These are phyloP conservation scores for Mallotus nudiflorus DNA, from an alignment of 345 rosid genomes.

Conservation along the genomic window DNA sequence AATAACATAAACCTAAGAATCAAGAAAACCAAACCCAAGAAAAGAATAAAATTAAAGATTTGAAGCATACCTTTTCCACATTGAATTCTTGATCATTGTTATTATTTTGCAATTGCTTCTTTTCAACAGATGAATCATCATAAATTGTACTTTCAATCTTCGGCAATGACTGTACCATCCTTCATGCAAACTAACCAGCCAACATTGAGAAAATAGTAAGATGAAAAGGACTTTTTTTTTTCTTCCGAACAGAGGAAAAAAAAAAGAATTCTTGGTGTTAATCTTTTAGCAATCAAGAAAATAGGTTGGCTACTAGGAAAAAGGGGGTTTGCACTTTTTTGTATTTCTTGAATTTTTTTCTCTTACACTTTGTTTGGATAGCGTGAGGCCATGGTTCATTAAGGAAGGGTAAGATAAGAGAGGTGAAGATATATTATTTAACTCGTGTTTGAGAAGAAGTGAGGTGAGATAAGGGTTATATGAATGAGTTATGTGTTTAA, in stretches of 20 bases:
- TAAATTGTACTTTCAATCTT: slow-evolving; percentile 31
- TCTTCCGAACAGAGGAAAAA: neutral
- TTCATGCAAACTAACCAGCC: slow-evolving; percentile 59
- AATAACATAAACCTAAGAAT: slow-evolving; percentile 7
- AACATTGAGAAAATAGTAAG: slow-evolving; percentile 24
- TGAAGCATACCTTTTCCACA: slow-evolving; percentile 50
- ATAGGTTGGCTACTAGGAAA: neutral
- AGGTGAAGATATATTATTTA: too few relatives aligned
- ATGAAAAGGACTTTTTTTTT: slow-evolving; percentile 30
- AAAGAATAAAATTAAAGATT: neutral
- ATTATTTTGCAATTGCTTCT: slow-evolving; percentile 28
- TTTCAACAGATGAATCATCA: slow-evolving; percentile 41
- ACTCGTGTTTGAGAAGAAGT: too few relatives aligned
- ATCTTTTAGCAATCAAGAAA: neutral
- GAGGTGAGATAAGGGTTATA: too few relatives aligned
- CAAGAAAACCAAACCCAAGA: neutral
- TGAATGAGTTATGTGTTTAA: too few relatives aligned
- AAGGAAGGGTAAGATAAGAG: too few relatives aligned
- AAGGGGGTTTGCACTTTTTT: neutral
- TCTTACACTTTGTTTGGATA: too few relatives aligned
- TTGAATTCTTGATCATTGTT: slow-evolving; percentile 33
- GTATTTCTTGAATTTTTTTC: too few relatives aligned
- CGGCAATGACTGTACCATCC: slow-evolving; percentile 62
- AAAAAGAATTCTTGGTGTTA: neutral
- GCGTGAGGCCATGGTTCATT: too few relatives aligned